Evolutionary conservation across 768 basidiomycete genomes (phyloP).

Genomic region (Termitomyces sp.): DNA sequence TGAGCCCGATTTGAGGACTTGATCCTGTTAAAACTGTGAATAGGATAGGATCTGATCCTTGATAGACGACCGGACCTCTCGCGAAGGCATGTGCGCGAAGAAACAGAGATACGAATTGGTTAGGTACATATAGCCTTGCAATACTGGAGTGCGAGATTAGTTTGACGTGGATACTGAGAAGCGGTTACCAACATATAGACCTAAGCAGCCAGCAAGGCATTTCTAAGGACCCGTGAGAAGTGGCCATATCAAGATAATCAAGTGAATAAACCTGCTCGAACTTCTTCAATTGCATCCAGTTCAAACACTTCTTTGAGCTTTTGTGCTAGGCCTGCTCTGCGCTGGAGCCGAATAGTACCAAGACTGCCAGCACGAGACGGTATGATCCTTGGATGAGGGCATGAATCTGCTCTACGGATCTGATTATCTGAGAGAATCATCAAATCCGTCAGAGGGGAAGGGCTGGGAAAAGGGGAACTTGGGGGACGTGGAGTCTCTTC

Average conservation of each 20-base stretch:
- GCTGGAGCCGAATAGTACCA: constrained; percentile 64
- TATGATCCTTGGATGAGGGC: constrained; percentile 13
- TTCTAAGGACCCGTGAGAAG: constrained; percentile 41
- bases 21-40: constrained; percentile 53
- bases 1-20: constrained; percentile 88
- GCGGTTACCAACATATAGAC: constrained; percentile 69
- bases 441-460: constrained; percentile 19
- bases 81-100: constrained; percentile 89
- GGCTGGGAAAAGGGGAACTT: constrained; percentile 9
- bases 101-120: constrained; percentile 94
- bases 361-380: constrained; percentile 55
- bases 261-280: constrained; percentile 62
- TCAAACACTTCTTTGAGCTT: constrained; percentile 90
- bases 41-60: background rate
- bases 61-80: constrained; percentile 55
- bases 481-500: constrained; percentile 44
- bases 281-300: constrained; percentile 75
- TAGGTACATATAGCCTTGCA: constrained; percentile 97
- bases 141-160: constrained; percentile 41
- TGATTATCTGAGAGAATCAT: background rate
- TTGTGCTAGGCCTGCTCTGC: constrained; percentile 73
- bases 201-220: constrained; percentile 93
- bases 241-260: background rate
- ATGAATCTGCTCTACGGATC: background rate
- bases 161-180: background rate